Evolutionary conservation across 768 basidiomycete species (phyloP), one percentile per base, ranked within the genome.

Genomic region (Lactarius tabidus): DNA sequence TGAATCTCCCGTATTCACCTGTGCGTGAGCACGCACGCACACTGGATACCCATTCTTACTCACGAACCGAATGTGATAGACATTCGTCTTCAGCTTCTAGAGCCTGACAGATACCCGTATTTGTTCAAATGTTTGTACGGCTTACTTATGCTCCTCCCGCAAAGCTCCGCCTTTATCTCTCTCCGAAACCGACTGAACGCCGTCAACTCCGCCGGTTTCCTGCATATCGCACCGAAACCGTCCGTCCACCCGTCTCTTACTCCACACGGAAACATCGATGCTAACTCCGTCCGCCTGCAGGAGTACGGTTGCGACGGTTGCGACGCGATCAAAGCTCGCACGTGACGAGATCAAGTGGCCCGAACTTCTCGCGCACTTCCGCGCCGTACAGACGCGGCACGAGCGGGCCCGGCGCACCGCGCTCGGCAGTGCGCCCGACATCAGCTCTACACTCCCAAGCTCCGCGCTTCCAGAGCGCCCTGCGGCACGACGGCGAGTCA

Each of bases 61-160:
- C 54, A 61, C 36, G 57, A 33, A 7, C 68, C 8, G 69, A 53
- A 38, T 56, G 55, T 35, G 33, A 5, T 67, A 93, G 90, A 90
- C 75, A 80, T 90, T 15, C 93, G 97, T 17, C 79, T 99, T 2
- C 97, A 99, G 76, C 84, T 99, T 5, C 83, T 99, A 41, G 97
- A 99, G 72, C 97, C 97, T 7, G 97, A 99, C 67, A 86, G 88
- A 86, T 89, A 98, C 73, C 96, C 96, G 0, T 91, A 93, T 77
- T 81, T 99, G 31, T 96, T 95, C 84, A 99, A 99, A 73, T 98
- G 95, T 72, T 81, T 99, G 4, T 99, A 99, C 73, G 97, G 97
- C 2, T 80, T 99, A 9, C 80, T 99, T 65, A 99, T 99, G 97
- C 80, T 98, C 60, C 79, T 99, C 10, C 97, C 97, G 1, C 97